These are phyloP conservation scores for Plectosphaerella cucumerina DNA, from an alignment of 2,329 filamentous ascomycete species.

Conservation along the genomic window DNA sequence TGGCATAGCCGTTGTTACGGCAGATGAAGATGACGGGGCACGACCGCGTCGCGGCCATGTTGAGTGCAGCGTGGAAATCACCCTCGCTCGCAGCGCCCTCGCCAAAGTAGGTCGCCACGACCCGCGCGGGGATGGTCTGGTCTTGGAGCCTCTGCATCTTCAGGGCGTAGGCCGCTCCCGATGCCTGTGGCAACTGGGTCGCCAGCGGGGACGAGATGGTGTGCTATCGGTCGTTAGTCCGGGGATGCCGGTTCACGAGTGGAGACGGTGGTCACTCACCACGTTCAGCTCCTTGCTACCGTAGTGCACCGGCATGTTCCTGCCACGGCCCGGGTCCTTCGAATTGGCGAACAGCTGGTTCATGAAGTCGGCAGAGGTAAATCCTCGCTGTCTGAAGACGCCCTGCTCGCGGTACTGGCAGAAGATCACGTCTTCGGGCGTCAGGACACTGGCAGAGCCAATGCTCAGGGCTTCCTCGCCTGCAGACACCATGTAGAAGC, in stretches of 20 bases:
- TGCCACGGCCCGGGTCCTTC: conserved; percentile 73
- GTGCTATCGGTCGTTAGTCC: conserved; percentile 45
- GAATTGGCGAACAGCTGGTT: conserved; percentile 86
- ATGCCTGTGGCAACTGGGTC: conserved; percentile 84
- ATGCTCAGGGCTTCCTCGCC: conserved; percentile 94
- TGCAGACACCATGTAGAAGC: conserved; percentile 96
- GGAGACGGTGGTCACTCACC: conserved; percentile 34
- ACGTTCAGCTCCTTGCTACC: conserved; percentile 81
- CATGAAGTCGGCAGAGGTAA: conserved; percentile 88
- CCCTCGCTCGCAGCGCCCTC: conserved; percentile 88
- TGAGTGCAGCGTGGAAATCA: conserved; percentile 87
- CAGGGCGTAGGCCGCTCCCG: conserved; percentile 81
- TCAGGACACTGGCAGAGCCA: conserved; percentile 78
- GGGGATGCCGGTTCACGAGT: background rate
- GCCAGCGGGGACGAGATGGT: conserved; percentile 80
- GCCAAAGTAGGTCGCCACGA: conserved; percentile 83
- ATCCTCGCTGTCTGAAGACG: conserved; percentile 85
- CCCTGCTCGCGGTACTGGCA: conserved; percentile 94
- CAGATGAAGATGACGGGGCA: conserved; percentile 88
- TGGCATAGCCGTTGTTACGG: conserved; percentile 89
- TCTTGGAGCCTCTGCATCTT: conserved; percentile 76
- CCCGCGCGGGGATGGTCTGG: conserved; percentile 60
- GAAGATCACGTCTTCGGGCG: conserved; percentile 85
- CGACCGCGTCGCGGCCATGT: conserved; percentile 84
- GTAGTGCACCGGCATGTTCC: conserved; percentile 98